These are phyloP conservation scores for Picea abies DNA, from an alignment of 83 land plant genomes.

Conservation along the genomic window DNA sequence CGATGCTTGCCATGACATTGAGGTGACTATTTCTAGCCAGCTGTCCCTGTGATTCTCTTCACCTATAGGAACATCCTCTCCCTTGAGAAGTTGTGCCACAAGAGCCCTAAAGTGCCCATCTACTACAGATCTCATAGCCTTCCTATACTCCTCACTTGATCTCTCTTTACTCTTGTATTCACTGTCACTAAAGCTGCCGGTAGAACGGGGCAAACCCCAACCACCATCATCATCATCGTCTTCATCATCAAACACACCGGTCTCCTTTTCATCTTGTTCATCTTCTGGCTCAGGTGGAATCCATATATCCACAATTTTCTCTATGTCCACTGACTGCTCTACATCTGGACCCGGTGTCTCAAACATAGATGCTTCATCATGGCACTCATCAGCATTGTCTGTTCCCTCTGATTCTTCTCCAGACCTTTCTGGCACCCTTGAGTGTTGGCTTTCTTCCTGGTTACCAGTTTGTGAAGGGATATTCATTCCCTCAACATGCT, in stretches of 20 bases:
- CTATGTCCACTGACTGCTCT: constrained; percentile 43
- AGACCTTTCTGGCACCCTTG: constrained; percentile 13
- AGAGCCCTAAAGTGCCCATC: constrained; percentile 86
- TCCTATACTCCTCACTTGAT: constrained; percentile 45
- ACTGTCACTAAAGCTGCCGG: constrained; percentile 46
- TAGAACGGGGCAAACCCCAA: constrained; percentile 57
- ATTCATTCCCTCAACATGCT: constrained; percentile 18
- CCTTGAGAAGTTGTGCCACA: constrained; percentile 79
- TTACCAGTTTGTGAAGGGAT: constrained; percentile 6
- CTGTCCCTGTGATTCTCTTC: constrained; percentile 50
- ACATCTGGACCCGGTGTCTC: not conserved
- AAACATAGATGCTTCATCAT: constrained; percentile 13
- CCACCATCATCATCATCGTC: constrained; percentile 86
- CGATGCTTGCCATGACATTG: constrained; percentile 83
- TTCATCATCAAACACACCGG: constrained; percentile 57
- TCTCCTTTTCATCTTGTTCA: constrained; percentile 61
- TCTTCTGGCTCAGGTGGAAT: constrained; percentile 85
- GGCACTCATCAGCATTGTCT: constrained; percentile 9
- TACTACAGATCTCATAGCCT: constrained; percentile 62
- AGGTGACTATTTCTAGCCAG: constrained; percentile 72
- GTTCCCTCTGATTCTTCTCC: constrained; percentile 33
- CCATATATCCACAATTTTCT: constrained; percentile 65
- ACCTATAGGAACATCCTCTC: constrained; percentile 58
- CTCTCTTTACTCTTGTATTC: constrained; percentile 46
- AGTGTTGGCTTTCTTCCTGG: constrained; percentile 25